A percentile compares a stretch with the other conserved stretches of the same genome.
These are phyloP conservation scores for Vanderwaltozyma verrucispora DNA, from an alignment of 805 yeast genomes.

Conservation along the genomic window DNA sequence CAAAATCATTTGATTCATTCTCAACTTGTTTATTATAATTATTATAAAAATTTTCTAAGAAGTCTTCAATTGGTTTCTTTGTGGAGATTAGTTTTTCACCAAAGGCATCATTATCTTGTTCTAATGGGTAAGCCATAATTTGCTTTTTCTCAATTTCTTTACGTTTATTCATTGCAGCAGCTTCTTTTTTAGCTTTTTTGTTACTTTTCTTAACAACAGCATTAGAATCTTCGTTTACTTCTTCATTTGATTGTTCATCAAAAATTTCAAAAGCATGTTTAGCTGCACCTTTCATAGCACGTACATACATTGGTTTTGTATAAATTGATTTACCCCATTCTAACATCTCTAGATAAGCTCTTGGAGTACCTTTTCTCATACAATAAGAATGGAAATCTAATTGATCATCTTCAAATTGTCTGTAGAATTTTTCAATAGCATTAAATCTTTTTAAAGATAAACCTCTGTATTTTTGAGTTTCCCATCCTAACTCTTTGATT, in stretches of 20 bases:
- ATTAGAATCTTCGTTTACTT: slow-evolving; percentile 7
- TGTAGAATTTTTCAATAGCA: slow-evolving; percentile 56
- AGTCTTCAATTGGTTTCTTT: slow-evolving; percentile 34
- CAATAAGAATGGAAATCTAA: slow-evolving; percentile 91
- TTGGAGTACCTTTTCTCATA: slow-evolving; percentile 80
- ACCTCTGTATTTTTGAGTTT: slow-evolving; percentile 43
- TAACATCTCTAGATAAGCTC: slow-evolving; percentile 68
- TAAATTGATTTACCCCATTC: slow-evolving; percentile 75
- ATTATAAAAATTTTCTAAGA: slow-evolving; percentile 35
- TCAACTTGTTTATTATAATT: slow-evolving; percentile 34
- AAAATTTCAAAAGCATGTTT: slow-evolving; percentile 39
- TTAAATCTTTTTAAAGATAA: slow-evolving; percentile 70
- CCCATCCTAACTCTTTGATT: slow-evolving; percentile 33
- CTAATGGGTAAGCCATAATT: slow-evolving; percentile 34
- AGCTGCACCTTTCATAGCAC: slow-evolving; percentile 59
- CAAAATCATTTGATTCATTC: slow-evolving; percentile 27
- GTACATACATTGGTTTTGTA: slow-evolving; percentile 57
- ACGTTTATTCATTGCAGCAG: slow-evolving; percentile 38
- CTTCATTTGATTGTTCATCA: slow-evolving; percentile 9
- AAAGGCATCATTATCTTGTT: slow-evolving; percentile 52
- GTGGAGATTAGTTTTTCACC: slow-evolving; percentile 37
- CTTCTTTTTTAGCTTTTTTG: slow-evolving; percentile 50
- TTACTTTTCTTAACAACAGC: slow-evolving; percentile 10
- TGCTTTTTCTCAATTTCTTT: slow-evolving; percentile 42
- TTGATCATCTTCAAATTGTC: slow-evolving; percentile 72